Evolutionary conservation across 2,329 filamentous ascomycete species (phyloP).

Genomic region (Sporothrix pallida): DNA sequence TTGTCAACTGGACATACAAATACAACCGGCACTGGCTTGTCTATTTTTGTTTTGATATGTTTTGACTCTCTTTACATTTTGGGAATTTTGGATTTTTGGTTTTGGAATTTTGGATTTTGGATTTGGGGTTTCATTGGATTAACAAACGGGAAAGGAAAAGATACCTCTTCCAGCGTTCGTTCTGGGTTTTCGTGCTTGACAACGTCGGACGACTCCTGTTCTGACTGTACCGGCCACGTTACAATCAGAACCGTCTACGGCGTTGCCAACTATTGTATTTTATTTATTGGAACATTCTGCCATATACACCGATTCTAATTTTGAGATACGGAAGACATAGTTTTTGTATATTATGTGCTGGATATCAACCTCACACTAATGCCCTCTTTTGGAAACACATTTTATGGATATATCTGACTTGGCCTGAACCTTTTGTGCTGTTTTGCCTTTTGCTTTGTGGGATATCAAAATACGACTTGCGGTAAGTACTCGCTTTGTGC

Average conservation of each 20-base stretch:
- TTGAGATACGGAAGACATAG: too few relatives aligned
- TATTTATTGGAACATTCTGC: slow-evolving; percentile 26
- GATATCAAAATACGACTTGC: too few relatives aligned
- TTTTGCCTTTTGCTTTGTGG: neutral
- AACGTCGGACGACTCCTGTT: neutral
- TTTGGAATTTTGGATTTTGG: neutral
- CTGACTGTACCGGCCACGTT: neutral
- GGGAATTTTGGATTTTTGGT: neutral
- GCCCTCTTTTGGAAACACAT: slow-evolving; percentile 1
- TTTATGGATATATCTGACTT: neutral
- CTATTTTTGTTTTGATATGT: neutral
- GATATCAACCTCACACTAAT: slow-evolving; percentile 5
- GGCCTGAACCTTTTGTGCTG: neutral
- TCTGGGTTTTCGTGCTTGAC: neutral
- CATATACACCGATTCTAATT: slow-evolving; percentile 24
- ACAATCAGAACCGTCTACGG: neutral
- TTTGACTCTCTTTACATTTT: neutral
- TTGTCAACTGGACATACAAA: slow-evolving; percentile 11
- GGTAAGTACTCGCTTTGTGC: too few relatives aligned
- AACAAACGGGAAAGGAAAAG: slow-evolving; percentile 22
- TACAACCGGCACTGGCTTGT: neutral
- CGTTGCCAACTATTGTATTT: neutral
- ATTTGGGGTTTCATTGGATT: too few relatives aligned
- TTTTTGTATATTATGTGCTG: neutral
- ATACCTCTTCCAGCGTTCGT: slow-evolving; percentile 34